Conservation (phyloP, 2,329 filamentous ascomycete genomes). For the Trichoderma sp. region DNA sequence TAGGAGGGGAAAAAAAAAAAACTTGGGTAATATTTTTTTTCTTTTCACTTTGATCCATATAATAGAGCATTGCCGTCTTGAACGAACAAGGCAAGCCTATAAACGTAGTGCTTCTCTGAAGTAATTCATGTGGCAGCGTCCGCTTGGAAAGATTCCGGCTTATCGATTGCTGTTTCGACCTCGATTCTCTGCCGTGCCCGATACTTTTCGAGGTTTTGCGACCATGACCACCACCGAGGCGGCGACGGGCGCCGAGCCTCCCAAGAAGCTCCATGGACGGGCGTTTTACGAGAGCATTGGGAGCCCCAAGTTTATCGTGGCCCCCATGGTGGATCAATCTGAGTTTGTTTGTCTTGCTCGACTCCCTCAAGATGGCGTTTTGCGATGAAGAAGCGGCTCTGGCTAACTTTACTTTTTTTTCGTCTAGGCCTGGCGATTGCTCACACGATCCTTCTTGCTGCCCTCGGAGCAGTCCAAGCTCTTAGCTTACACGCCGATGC, state of each 20-base stretch:
- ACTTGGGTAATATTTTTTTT: not conserved
- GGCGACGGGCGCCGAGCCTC: constrained; percentile 33
- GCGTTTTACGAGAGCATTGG: constrained; percentile 96
- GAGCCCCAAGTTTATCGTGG: constrained; percentile 85
- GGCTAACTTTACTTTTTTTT: constrained; percentile 18
- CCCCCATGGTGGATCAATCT: constrained; percentile 97
- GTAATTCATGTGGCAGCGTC: constrained; percentile 13
- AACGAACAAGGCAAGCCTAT: not conserved
- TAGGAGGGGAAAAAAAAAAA: constrained; percentile 1
- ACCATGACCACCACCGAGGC: constrained; percentile 39
- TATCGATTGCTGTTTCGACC: constrained; percentile 18
- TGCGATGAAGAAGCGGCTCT: not conserved
- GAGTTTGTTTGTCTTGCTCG: constrained; percentile 75
- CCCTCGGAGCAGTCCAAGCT: constrained; percentile 65
- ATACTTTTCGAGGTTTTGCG: constrained; percentile 34
- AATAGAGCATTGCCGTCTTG: not conserved
- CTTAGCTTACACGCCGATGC: constrained; percentile 93
- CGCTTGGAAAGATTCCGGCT: not conserved
- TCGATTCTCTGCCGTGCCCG: constrained; percentile 1
- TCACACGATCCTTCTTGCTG: constrained; percentile 89
- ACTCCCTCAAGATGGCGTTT: not conserved
- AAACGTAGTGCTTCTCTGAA: constrained; percentile 1
- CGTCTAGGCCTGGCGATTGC: constrained; percentile 86
- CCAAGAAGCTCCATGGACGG: constrained; percentile 73
- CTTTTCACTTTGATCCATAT: not conserved